Percentiles rank a stretch among this genome's conserved stretches.
phyloP scores from a whole-genome alignment of 768 basidiomycete species.

The Amanita phalloides region DNA sequence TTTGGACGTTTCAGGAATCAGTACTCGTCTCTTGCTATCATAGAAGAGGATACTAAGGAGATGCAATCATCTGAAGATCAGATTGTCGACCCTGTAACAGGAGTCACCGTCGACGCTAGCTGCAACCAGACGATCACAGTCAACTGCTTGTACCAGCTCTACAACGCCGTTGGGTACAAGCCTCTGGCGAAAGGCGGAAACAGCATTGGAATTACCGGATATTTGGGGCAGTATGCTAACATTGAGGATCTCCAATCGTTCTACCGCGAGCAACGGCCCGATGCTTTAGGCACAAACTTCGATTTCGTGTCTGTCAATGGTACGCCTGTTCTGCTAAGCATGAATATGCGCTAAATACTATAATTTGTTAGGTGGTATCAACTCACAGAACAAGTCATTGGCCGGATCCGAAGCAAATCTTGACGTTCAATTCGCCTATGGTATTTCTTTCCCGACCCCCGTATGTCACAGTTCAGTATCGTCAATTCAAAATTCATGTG shows the following conservation, averaged over 20 bases:
- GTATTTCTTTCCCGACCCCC: slow-evolving; percentile 48
- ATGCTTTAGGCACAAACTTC: slow-evolving; percentile 39
- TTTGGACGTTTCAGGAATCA: slow-evolving; percentile 42
- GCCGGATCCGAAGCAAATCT: slow-evolving; percentile 58
- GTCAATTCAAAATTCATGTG: neutral
- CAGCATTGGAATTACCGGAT: slow-evolving; percentile 42
- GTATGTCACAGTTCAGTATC: slow-evolving; percentile 9
- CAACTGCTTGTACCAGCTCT: slow-evolving; percentile 41
- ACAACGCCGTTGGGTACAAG: slow-evolving; percentile 36
- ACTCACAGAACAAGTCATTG: slow-evolving; percentile 36
- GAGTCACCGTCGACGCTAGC: slow-evolving; percentile 34
- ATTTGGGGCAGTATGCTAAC: slow-evolving; percentile 41
- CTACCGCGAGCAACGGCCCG: slow-evolving; percentile 32
- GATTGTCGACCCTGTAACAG: slow-evolving; percentile 12
- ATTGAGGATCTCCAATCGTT: slow-evolving; percentile 38
- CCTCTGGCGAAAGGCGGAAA: slow-evolving; percentile 32
- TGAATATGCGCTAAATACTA: slow-evolving; percentile 6
- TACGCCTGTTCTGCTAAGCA: slow-evolving; percentile 10
- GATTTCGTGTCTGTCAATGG: slow-evolving; percentile 43
- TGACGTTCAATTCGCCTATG: slow-evolving; percentile 53
- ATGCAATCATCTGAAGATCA: slow-evolving; percentile 12
- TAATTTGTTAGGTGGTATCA: slow-evolving; percentile 35
- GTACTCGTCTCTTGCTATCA: slow-evolving; percentile 28
- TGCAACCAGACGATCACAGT: slow-evolving; percentile 41
- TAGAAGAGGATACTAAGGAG: slow-evolving; percentile 9